These are phyloP conservation scores for Aspergillus udagawae DNA, from an alignment of 2,329 filamentous ascomycete genomes.

Conservation along the genomic window DNA sequence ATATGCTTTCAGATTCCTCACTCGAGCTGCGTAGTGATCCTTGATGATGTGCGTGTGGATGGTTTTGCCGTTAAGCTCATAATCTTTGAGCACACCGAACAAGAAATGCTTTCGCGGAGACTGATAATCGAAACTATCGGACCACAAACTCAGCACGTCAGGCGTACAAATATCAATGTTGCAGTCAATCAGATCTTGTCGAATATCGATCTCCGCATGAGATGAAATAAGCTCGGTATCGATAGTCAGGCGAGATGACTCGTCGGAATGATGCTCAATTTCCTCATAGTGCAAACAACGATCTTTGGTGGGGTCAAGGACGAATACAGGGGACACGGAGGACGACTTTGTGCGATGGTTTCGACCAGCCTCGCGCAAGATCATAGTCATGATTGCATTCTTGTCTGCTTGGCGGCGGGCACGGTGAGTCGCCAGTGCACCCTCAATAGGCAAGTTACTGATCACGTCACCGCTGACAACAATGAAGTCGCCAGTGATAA, in stretches of 20 bases:
- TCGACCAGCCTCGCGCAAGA: constrained; percentile 72
- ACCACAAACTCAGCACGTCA: constrained; percentile 91
- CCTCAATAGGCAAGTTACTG: constrained; percentile 81
- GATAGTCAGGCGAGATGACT: constrained; percentile 57
- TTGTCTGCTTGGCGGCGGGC: constrained; percentile 78
- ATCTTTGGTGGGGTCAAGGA: constrained; percentile 74
- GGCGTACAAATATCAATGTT: constrained; percentile 97
- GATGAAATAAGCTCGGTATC: constrained; percentile 75
- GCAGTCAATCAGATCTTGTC: constrained; percentile 86
- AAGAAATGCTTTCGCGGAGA: constrained; percentile 83
- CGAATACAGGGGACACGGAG: constrained; percentile 74
- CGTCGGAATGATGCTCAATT: constrained; percentile 62
- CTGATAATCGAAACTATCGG: constrained; percentile 96
- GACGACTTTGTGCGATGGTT: constrained; percentile 74
- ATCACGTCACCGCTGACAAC: constrained; percentile 90
- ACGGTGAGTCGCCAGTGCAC: constrained; percentile 72
- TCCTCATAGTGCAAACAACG: constrained; percentile 94
- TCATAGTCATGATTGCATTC: constrained; percentile 96
- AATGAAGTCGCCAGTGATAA: constrained; percentile 88
- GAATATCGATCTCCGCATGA: constrained; percentile 72
- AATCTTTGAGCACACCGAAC: constrained; percentile 91
- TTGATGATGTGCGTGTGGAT: constrained; percentile 84
- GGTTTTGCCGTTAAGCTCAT: constrained; percentile 95
- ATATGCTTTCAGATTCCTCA: constrained; percentile 82
- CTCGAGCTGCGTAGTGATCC: constrained; percentile 80